Percentiles rank a stretch among this genome's conserved stretches.
These are phyloP conservation scores for Prunus kanzakura DNA, from an alignment of 306 rosid genomes.

Conservation along the genomic window DNA sequence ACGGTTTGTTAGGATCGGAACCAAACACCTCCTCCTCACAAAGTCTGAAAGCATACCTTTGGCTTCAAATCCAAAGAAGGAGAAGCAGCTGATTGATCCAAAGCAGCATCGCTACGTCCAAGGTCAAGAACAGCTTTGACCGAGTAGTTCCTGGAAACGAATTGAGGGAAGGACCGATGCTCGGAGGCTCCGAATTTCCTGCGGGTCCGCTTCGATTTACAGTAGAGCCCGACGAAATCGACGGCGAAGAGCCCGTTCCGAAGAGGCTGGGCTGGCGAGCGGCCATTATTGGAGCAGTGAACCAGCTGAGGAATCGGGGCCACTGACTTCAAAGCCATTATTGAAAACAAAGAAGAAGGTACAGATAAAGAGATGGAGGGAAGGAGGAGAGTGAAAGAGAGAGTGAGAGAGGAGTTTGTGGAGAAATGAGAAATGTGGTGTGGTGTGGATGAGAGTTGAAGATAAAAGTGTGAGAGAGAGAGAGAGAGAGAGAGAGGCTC, in stretches of 20 bases:
- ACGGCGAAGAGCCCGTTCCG: conserved; percentile 37
- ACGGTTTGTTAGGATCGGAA: neutral
- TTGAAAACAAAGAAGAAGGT: conserved; percentile 5
- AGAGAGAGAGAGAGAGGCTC: neutral
- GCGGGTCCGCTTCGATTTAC: conserved; percentile 43
- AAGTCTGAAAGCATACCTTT: conserved; percentile 36
- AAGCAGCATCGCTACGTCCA: conserved; percentile 14
- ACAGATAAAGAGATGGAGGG: neutral
- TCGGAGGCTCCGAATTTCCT: conserved; percentile 34
- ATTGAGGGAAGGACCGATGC: conserved; percentile 26
- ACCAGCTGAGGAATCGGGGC: conserved; percentile 50
- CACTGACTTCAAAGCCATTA: conserved; percentile 71
- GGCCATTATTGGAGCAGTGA: conserved; percentile 25
- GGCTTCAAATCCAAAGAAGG: conserved; percentile 34
- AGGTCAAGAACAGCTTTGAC: conserved; percentile 56
- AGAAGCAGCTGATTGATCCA: conserved; percentile 22
- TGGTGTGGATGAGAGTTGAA: neutral
- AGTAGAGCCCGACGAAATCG: conserved; percentile 51
- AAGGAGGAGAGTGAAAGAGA: neutral
- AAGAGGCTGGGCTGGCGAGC: conserved; percentile 23
- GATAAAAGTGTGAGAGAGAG: neutral
- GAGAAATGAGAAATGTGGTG: conserved; percentile 27
- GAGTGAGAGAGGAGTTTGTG: conserved; percentile 24
- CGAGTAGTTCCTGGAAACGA: conserved; percentile 28
- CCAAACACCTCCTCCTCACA: neutral